Evolutionary conservation across 1,284 basidiomycete species (phyloP).

Genomic region (Hortiboletus rubellus): DNA sequence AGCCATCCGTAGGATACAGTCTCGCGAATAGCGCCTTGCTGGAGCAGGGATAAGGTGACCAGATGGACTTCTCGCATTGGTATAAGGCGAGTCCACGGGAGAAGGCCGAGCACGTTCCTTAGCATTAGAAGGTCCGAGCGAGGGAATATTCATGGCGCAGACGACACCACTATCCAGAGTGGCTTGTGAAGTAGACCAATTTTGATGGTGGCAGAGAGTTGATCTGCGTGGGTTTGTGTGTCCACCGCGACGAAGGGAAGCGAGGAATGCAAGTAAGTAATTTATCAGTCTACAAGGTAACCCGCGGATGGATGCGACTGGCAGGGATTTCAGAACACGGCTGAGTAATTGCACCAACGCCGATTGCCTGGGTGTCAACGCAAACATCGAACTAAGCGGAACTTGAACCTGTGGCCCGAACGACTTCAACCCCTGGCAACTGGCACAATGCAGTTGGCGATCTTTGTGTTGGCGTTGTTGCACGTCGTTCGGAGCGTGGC

Average conservation of each 20-base stretch:
- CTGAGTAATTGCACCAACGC: slow-evolving; percentile 11
- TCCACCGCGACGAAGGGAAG: slow-evolving; percentile 7
- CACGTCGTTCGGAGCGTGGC: slow-evolving; percentile 73
- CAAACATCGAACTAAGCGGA: no score
- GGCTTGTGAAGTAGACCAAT: background rate
- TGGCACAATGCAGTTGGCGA: no score
- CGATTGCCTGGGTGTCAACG: background rate
- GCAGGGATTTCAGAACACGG: slow-evolving; percentile 9
- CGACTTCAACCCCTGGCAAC: no score
- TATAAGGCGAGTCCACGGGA: slow-evolving; percentile 21
- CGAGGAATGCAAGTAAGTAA: slow-evolving; percentile 10
- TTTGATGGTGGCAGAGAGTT: background rate
- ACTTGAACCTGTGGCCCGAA: no score
- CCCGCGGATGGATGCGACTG: background rate
- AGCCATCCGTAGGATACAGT: background rate
- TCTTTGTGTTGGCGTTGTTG: slow-evolving; percentile 75
- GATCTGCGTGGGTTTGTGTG: background rate
- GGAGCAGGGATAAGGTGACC: slow-evolving; percentile 29
- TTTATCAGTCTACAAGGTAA: slow-evolving; percentile 2
- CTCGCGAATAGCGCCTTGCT: slow-evolving; percentile 13
- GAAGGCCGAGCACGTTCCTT: slow-evolving; percentile 9
- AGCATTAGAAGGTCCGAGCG: background rate
- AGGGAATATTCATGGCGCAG: slow-evolving; percentile 24
- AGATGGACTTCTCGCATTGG: slow-evolving; percentile 22
- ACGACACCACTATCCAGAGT: background rate